Conservation (phyloP, 2,329 filamentous ascomycete species). For the Colletotrichum magnum region DNA sequence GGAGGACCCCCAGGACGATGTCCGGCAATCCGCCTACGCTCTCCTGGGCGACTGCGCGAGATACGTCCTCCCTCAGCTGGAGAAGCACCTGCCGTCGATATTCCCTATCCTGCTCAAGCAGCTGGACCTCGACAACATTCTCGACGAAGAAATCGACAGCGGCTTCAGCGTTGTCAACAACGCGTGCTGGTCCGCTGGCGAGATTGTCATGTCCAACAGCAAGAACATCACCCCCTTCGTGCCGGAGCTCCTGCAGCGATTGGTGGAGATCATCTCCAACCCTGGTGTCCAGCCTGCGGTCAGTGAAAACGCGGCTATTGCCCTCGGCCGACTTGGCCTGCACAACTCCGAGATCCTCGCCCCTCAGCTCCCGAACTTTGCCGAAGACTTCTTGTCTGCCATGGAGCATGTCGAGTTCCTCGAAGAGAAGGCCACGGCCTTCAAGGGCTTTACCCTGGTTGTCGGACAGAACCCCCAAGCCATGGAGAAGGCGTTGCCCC, state of each 20-base stretch:
- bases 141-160: constrained; percentile 85
- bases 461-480: constrained; percentile 90
- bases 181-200: constrained; percentile 95
- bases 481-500: constrained; percentile 87
- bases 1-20: constrained; percentile 91
- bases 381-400: constrained; percentile 82
- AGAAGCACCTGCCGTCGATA: constrained; percentile 79
- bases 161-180: constrained; percentile 97
- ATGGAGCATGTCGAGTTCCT: constrained; percentile 90
- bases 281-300: constrained; percentile 88
- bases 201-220: constrained; percentile 87
- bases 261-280: constrained; percentile 87
- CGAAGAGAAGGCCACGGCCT: constrained; percentile 94
- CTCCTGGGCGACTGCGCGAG: constrained; percentile 95
- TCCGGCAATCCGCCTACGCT: constrained; percentile 95
- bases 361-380: constrained; percentile 83
- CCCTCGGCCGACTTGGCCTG: constrained; percentile 88
- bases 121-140: constrained; percentile 83
- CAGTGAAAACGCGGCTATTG: constrained; percentile 94
- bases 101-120: constrained; percentile 89
- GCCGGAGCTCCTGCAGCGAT: constrained; percentile 80
- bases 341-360: constrained; percentile 83
- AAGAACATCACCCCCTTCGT: constrained; percentile 83
- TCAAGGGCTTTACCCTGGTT: constrained; percentile 89
- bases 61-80: constrained; percentile 87